Percentiles rank a stretch among this genome's conserved stretches.
These are phyloP conservation scores for Xylaria sp. DNA, from an alignment of 2,329 filamentous ascomycete species.

Conservation along the genomic window DNA sequence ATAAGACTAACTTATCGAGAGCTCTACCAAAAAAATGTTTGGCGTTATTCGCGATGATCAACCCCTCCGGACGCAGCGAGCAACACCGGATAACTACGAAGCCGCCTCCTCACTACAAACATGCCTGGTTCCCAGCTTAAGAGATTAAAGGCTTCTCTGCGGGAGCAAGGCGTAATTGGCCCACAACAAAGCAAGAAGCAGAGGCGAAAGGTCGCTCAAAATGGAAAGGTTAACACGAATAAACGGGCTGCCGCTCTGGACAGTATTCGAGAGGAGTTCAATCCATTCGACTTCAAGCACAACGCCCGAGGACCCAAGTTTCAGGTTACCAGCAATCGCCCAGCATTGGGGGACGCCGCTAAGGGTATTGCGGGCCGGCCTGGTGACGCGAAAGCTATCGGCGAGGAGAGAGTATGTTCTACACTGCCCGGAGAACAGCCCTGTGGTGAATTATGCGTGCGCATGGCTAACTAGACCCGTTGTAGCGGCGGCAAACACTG, in stretches of 20 bases:
- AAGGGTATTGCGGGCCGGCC: conserved; percentile 74
- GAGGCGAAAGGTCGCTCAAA: conserved; percentile 74
- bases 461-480: conserved; percentile 23
- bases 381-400: conserved; percentile 80
- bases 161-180: conserved; percentile 86
- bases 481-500: conserved; percentile 76
- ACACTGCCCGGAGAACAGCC: neutral
- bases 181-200: conserved; percentile 96
- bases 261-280: conserved; percentile 93
- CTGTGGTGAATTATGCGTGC: neutral
- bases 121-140: conserved; percentile 98
- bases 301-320: conserved; percentile 81
- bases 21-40: conserved; percentile 27
- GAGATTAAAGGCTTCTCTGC: conserved; percentile 87
- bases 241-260: conserved; percentile 80
- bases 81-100: neutral
- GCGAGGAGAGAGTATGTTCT: conserved; percentile 76
- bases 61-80: conserved; percentile 18
- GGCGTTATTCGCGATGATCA: neutral
- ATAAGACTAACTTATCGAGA: conserved; percentile 25
- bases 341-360: conserved; percentile 55
- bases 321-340: conserved; percentile 74
- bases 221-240: conserved; percentile 67
- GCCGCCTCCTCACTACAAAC: conserved; percentile 30
- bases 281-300: conserved; percentile 93